phyloP scores from a whole-genome alignment of 2,329 filamentous ascomycete genomes.

The Geosmithia flava region DNA sequence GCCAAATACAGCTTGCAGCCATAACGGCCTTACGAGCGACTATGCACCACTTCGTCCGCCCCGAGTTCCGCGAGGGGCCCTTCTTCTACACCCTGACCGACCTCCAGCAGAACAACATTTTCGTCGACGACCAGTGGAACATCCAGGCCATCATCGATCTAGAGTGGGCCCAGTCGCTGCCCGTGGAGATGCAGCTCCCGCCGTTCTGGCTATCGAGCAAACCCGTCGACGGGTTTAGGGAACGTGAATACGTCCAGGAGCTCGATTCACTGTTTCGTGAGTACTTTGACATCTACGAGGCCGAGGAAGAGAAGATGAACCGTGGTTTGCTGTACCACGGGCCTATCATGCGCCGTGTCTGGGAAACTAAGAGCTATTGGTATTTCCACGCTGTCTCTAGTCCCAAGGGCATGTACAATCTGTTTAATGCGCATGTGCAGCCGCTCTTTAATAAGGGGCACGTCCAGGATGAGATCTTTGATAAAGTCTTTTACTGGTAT shows the following conservation, averaged over 20 bases:
- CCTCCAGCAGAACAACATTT: slow-evolving; percentile 16
- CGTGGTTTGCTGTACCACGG: background rate
- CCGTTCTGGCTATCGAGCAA: slow-evolving; percentile 13
- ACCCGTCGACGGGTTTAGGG: background rate
- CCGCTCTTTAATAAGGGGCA: background rate
- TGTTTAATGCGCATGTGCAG: background rate
- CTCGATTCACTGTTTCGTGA: background rate
- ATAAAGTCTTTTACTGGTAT: background rate
- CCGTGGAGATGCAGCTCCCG: slow-evolving; percentile 13
- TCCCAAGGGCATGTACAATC: background rate
- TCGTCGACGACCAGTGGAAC: slow-evolving; percentile 17
- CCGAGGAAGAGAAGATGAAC: background rate
- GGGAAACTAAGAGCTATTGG: background rate
- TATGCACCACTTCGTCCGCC: slow-evolving; percentile 10
- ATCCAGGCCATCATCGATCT: slow-evolving; percentile 15
- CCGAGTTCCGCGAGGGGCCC: slow-evolving; percentile 8
- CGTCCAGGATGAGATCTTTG: background rate
- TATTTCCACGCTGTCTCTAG: background rate
- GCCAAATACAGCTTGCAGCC: slow-evolving; percentile 11
- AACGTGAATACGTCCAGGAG: background rate
- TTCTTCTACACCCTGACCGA: slow-evolving; percentile 15
- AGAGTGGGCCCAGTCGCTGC: slow-evolving; percentile 16
- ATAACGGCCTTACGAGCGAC: slow-evolving; percentile 8
- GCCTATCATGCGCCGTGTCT: background rate
- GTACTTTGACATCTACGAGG: background rate